These are phyloP conservation scores for Pleurotus cornucopiae DNA, from an alignment of 768 basidiomycete species.

Conservation along the genomic window DNA sequence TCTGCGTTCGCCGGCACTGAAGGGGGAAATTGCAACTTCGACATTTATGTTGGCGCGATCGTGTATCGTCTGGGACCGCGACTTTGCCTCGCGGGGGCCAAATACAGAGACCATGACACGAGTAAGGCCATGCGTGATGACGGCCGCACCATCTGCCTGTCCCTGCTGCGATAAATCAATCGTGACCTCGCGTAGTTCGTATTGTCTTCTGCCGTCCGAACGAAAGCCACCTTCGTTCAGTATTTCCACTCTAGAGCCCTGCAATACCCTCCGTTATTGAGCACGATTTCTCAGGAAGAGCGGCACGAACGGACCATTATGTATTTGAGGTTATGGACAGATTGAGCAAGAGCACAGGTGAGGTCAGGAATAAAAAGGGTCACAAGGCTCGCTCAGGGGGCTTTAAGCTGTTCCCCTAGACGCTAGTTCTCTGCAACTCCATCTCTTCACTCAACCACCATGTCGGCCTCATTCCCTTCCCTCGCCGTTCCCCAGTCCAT, in stretches of 20 bases:
- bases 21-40: conserved; percentile 82
- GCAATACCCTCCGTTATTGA: neutral
- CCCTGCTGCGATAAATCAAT: conserved; percentile 76
- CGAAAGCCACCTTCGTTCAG: conserved; percentile 85
- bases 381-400: neutral
- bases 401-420: neutral
- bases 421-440: neutral
- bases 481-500: conserved; percentile 40
- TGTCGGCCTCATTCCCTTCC: conserved; percentile 3
- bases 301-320: conserved; percentile 19
- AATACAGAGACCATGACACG: conserved; percentile 85
- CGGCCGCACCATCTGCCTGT: conserved; percentile 81
- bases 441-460: conserved; percentile 2
- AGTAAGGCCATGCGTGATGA: conserved; percentile 85
- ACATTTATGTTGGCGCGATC: conserved; percentile 90
- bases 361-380: neutral
- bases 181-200: conserved; percentile 78
- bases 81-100: conserved; percentile 87
- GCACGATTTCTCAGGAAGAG: conserved; percentile 4
- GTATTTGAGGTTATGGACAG: neutral
- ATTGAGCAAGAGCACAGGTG: too few relatives aligned
- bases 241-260: conserved; percentile 63
- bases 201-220: conserved; percentile 89
- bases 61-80: conserved; percentile 75
- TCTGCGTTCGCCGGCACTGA: conserved; percentile 78